Conservation (phyloP, 192 early-diverging fungal species). For the Rhizophagus clarus region DNA sequence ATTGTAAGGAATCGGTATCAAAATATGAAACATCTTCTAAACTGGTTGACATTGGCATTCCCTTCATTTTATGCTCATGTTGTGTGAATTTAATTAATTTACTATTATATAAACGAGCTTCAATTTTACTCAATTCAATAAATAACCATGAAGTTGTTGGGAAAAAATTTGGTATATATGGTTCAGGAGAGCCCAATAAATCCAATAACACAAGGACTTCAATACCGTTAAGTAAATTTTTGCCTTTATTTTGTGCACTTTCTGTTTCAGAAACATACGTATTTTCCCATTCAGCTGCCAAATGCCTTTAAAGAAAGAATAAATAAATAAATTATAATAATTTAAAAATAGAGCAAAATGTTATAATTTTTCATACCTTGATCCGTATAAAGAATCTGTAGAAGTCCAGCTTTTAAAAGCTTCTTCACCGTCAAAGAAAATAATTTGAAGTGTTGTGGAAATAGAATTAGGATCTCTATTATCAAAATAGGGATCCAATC, state of each 20-base stretch:
- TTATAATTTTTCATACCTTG: constrained; percentile 48
- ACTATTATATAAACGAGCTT: constrained; percentile 60
- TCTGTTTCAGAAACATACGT: constrained; percentile 35
- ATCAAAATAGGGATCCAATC: constrained; percentile 65
- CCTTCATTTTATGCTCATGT: constrained; percentile 28
- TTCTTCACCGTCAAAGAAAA: constrained; percentile 98
- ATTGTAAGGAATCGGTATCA: constrained; percentile 32
- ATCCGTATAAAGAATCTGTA: constrained; percentile 89
- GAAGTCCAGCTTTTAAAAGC: constrained; percentile 77
- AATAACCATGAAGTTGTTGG: constrained; percentile 69
- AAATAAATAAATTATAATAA: neutral
- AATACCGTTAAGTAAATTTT: constrained; percentile 62
- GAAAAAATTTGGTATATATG: constrained; percentile 62
- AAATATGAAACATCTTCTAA: constrained; percentile 34
- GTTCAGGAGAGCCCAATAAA: constrained; percentile 69
- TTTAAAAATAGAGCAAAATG: neutral
- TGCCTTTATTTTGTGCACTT: constrained; percentile 36
- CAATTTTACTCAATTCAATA: constrained; percentile 66
- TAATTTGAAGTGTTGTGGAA: constrained; percentile 74
- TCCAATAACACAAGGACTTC: constrained; percentile 89
- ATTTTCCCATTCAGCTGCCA: constrained; percentile 80
- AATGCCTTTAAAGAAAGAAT: constrained; percentile 51
- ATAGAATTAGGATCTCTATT: constrained; percentile 36
- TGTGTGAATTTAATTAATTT: neutral
- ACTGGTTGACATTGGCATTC: constrained; percentile 27